Evolutionary conservation across 2,329 filamentous ascomycete genomes (phyloP), one percentile per base, ranked within the genome.

Genomic region (Hypoxylon sp.): DNA sequence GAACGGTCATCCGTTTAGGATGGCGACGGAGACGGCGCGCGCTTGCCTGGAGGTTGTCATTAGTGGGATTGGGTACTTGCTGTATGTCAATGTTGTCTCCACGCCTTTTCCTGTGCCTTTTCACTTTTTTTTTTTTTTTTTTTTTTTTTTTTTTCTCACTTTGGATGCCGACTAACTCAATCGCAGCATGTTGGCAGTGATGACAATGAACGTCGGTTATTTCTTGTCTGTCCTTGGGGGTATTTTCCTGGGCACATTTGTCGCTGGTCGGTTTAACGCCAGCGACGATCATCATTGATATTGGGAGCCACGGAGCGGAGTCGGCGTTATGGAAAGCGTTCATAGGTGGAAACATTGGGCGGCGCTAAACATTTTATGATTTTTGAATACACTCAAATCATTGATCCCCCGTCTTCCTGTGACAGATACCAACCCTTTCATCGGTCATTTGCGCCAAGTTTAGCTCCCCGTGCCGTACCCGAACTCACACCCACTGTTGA

Each of bases 131-230:
- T n/a, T n/a, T n/a, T n/a, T n/a, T n/a, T n/a, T n/a, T n/a, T n/a
- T n/a, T n/a, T n/a, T n/a, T n/a, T n/a, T n/a, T n/a, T n/a, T n/a
- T n/a, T n/a, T 44, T 44, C 3, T 13, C 22, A 22, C 20, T 22
- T 11, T 8, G 4, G 4, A 26, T 1, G 8, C 15, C 20, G 1
- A 34, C 52, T 59, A 22, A 56, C 37, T 6, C 28, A 41, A 10
- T 32, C 17, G 55, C 28, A 74, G 73, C 20, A 74, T 74, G 73
- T 61, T 74, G 24, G 72, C 73, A 6, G 71, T 74, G 6, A 74
- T 74, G 73, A 74, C 73, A 19, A 72, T 74, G 67, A 74, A 74
- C 46, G 64, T 74, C 2, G 73, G 73, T 28, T 74, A 74, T 56
- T 74, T 74, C 52, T 62, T 73, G 11, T 74, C 73, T 3, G 72